These are phyloP conservation scores for Mariannaea sp. DNA, from an alignment of 2,329 filamentous ascomycete species.

Conservation along the genomic window DNA sequence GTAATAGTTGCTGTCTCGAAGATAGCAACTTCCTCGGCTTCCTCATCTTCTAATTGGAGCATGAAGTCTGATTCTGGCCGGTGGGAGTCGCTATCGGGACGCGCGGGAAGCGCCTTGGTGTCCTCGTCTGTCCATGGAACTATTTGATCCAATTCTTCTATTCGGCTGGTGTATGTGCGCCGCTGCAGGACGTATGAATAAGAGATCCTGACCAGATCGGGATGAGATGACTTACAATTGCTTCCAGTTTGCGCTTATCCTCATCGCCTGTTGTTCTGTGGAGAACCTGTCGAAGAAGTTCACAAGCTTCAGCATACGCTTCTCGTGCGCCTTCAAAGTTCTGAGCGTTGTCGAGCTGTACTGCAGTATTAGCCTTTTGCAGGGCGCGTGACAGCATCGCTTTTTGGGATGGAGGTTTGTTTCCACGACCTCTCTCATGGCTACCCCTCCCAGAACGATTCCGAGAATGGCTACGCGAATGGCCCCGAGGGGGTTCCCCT, in stretches of 20 bases:
- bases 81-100: constrained; percentile 60
- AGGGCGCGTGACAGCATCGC: constrained; percentile 95
- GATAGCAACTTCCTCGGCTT: constrained; percentile 51
- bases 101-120: constrained; percentile 77
- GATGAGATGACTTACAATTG: constrained; percentile 67
- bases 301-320: constrained; percentile 90
- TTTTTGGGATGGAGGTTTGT: constrained; percentile 76
- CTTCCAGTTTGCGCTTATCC: constrained; percentile 87
- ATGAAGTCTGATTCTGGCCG: constrained; percentile 31
- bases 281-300: constrained; percentile 86
- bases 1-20: constrained; percentile 59
- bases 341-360: constrained; percentile 92
- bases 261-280: constrained; percentile 81
- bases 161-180: constrained; percentile 86
- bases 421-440: constrained; percentile 38
- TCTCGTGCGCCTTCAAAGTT: constrained; percentile 91
- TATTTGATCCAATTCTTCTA: constrained; percentile 81
- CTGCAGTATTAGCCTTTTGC: constrained; percentile 93
- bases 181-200: constrained; percentile 56
- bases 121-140: constrained; percentile 58
- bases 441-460: constrained; percentile 43
- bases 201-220: neutral
- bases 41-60: constrained; percentile 42
- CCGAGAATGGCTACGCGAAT: constrained; percentile 42
- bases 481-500: constrained; percentile 39